Base-by-base conservation (phyloP, 2,329 filamentous ascomycete species). In the Cordyceps farinosa region DNA sequence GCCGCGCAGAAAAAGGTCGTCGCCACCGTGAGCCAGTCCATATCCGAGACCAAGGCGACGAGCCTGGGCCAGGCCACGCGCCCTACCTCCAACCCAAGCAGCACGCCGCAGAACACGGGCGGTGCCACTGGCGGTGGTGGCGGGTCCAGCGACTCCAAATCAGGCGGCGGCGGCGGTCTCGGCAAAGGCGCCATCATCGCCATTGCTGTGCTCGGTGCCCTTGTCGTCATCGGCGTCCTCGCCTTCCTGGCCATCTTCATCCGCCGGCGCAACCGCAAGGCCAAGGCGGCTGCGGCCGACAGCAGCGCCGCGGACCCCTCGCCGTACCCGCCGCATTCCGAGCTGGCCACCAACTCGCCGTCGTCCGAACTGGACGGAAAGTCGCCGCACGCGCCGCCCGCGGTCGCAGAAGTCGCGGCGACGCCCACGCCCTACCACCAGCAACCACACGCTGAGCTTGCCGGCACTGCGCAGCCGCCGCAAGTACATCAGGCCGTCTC, bases 1-100 rank as follows among this genome's bases (percentile, higher is more conserved):
- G 80, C 79, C 3, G 80, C 77, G 0, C 73, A 70, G 57, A 76
- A 71, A 5, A 67, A 77, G 51, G 71, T 75, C 1, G 71, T 77
- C 9, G 70, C 70, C 1, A 77, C 77, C 0, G 70, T 81, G 1
- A 76, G 72, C 2, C 73, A 75, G 17, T 78, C 78, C 4, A 66
- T 64, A 15, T 50, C 58, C 40, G 51, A 64, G 53, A 57, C 22
- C 22, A 56, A 61, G 7, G 50, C 45, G 6, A 62, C 58, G 9
- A 22, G 17, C 29, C 32, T 47, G 22, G 36, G 52, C 38, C 51
- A 51, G 30, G 47, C 62, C 30, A 53, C 56, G 48, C 51, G 56
- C 4, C 52, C 38, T 8, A 40, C 50, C 5, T 45, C 45, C 2
- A n/a, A 11, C 47, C 48, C 15, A 3, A 45, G 58, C 51, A 38